These are phyloP conservation scores for Oidium heveae DNA, from an alignment of 2,329 filamentous ascomycete genomes.

Conservation along the genomic window DNA sequence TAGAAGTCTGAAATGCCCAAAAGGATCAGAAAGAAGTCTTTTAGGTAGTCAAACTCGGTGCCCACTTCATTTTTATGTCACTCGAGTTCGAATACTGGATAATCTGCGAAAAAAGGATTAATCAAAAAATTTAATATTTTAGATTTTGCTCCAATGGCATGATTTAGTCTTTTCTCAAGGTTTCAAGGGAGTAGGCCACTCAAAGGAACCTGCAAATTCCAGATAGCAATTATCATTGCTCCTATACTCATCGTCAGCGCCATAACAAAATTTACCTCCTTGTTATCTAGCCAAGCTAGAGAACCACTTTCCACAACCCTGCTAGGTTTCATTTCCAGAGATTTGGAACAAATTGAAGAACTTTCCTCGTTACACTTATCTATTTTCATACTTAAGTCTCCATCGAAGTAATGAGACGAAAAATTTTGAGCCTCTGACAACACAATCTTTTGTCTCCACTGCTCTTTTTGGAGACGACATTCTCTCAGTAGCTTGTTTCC, in stretches of 20 bases:
- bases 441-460: slow-evolving; percentile 18
- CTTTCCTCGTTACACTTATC: slow-evolving; percentile 16
- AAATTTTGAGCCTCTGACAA: slow-evolving; percentile 19
- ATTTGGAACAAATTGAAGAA: slow-evolving; percentile 22
- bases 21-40: too few relatives aligned
- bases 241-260: slow-evolving; percentile 55
- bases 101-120: too few relatives aligned
- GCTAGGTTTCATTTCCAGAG: slow-evolving; percentile 20
- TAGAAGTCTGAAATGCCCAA: too few relatives aligned
- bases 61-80: too few relatives aligned
- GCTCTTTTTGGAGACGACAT: background rate
- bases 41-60: too few relatives aligned
- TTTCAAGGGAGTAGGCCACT: background rate
- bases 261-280: slow-evolving; percentile 88
- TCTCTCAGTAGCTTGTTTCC: slow-evolving; percentile 14
- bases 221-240: slow-evolving; percentile 40
- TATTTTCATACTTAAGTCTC: slow-evolving; percentile 13
- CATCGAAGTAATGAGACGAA: slow-evolving; percentile 15
- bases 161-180: too few relatives aligned
- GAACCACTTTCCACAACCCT: slow-evolving; percentile 33
- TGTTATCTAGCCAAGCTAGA: slow-evolving; percentile 68
- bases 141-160: too few relatives aligned
- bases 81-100: too few relatives aligned
- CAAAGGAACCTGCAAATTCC: slow-evolving; percentile 25
- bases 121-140: too few relatives aligned